Base-by-base conservation (phyloP, 371 early-diverging fungal species). In the Circinella minor region DNA sequence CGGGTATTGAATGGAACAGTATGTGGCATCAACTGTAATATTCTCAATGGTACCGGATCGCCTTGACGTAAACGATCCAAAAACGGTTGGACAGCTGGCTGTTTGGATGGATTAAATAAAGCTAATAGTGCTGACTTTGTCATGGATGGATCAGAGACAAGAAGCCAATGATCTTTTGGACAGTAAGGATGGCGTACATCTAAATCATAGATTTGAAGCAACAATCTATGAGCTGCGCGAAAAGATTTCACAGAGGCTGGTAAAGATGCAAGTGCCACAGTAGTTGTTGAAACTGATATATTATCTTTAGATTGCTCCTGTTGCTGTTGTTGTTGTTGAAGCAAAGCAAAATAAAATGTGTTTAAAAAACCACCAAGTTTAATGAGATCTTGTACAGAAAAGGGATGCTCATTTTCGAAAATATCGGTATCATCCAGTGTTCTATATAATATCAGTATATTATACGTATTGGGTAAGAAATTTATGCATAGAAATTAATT, bases 381-480 rank as follows among this genome's bases (percentile, higher is more conserved):
- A 13, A 81, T 81, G 36, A 91, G 74, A 46, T 90, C 88, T 1
- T 71, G 72, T 1, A 88, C 71, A 15, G 84, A 80, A 72, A 89
- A 90, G 1, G 89, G 84, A 54, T 71, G 83, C 36, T 88, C 82
- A 10, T 86, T 81, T 34, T 84, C 81, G 66, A 92, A 92, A 67
- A 95, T 82, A 76, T 96, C 96, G 14, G 92, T 90, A 70, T 96
- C 95, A 55, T 93, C 93, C 27, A 93, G 74, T 0, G 94, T 93
- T 46, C 88, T 86, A 77, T 14, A 51, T 14, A 39, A 61, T 49
- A 47, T 8, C 18, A 10, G 57, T 34, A 67, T 47, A 47, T 51
- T 27, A 36, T 36, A 17, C n/a, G n/a, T n/a, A n/a, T n/a, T 6
- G 15, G 4, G 10, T 14, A 59, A 1, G 17, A n/a, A 51, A 5